These are phyloP conservation scores for Colletotrichum graminicola DNA, from an alignment of 2,329 filamentous ascomycete genomes.

Conservation along the genomic window DNA sequence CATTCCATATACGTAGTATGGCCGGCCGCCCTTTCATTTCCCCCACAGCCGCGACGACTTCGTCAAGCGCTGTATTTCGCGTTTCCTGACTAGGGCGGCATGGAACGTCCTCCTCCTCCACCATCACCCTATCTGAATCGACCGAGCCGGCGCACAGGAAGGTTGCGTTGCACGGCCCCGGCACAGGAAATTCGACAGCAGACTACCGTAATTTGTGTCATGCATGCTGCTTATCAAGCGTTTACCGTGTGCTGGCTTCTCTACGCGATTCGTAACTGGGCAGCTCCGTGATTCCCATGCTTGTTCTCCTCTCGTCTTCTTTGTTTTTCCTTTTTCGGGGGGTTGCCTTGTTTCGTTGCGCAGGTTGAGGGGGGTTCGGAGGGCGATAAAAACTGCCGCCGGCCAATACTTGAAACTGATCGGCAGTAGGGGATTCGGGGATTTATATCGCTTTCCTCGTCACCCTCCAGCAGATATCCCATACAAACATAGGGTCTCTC, in stretches of 20 bases:
- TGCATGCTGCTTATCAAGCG: not conserved
- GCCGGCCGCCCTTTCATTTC: not conserved
- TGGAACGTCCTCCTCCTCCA: not conserved
- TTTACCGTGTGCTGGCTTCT: not conserved
- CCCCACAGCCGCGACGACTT: not conserved
- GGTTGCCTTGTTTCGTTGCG: not conserved
- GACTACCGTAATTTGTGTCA: not conserved
- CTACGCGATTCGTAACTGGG: not conserved
- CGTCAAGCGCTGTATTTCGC: not conserved
- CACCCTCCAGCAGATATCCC: not conserved
- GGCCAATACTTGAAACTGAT: too few species aligned
- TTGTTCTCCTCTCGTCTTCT: too few species aligned
- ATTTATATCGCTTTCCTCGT: too few species aligned
- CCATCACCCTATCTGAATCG: not conserved
- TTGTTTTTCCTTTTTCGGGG: not conserved
- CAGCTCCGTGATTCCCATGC: not conserved
- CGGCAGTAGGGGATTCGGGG: too few species aligned
- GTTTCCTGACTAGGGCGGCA: not conserved
- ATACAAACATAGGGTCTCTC: too few species aligned
- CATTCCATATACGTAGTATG: not conserved
- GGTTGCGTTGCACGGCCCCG: not conserved
- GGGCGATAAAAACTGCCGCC: too few species aligned
- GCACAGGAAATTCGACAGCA: not conserved
- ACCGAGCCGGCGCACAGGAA: not conserved
- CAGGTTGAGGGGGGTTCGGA: not conserved